A percentile compares a stretch with the other conserved stretches of the same genome.
Conservation (phyloP, 1,284 basidiomycete species). For the Nidula niveotomentosa region DNA sequence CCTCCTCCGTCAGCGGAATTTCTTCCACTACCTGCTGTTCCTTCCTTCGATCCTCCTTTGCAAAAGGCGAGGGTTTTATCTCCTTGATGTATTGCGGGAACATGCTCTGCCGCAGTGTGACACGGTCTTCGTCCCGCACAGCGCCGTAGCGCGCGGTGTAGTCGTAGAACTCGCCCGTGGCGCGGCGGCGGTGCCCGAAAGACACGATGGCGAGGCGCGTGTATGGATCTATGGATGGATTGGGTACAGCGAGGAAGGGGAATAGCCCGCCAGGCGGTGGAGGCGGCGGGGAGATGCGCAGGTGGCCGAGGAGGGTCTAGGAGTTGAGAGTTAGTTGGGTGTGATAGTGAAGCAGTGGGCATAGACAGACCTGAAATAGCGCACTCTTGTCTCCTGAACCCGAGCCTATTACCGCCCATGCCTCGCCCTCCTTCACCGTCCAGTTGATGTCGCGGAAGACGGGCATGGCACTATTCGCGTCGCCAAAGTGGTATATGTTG, state of each 20-base stretch:
- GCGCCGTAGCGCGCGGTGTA: constrained; percentile 90
- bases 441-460: constrained; percentile 57
- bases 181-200: constrained; percentile 64
- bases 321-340: neutral
- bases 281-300: constrained; percentile 62
- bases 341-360: neutral
- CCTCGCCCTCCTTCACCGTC: constrained; percentile 60
- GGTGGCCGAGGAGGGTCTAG: constrained; percentile 69
- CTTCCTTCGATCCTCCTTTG: constrained; percentile 26
- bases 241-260: constrained; percentile 54
- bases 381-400: constrained; percentile 37
- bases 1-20: constrained; percentile 7
- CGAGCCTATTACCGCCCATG: constrained; percentile 70
- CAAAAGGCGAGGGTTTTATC: constrained; percentile 21
- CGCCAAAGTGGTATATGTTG: too few relatives aligned
- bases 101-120: constrained; percentile 73
- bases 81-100: constrained; percentile 47
- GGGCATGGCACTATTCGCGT: constrained; percentile 21
- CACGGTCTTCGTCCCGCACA: constrained; percentile 76
- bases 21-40: constrained; percentile 4
- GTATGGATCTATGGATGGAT: constrained; percentile 39
- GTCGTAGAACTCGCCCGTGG: constrained; percentile 84
- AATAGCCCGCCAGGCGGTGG: constrained; percentile 67
- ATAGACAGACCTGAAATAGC: constrained; percentile 55
- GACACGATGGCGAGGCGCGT: constrained; percentile 65